Base-by-base conservation (phyloP, 805 yeast genomes). In the Cyberlindnera americana region DNA sequence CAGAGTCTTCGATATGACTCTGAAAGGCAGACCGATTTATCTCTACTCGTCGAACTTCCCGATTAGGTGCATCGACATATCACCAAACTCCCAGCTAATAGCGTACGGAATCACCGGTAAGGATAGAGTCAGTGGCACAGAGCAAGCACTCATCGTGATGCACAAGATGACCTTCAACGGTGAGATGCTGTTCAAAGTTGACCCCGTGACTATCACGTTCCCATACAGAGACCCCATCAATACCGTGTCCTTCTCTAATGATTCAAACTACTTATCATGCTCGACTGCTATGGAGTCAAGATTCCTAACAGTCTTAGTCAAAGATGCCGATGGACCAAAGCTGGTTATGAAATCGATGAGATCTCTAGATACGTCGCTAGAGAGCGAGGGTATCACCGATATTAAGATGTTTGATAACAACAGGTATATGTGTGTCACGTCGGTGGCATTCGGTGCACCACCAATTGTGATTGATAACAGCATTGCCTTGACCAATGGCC, bases 181-280 rank as follows among this genome's bases (percentile, higher is more conserved):
- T 3, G 51, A 43, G 6, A 39, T 41, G 24, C 41, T 61, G n/a
- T 46, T 43, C 29, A 51, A 65, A 18, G 77, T 73, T 4, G 77
- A 75, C 29, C 83, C 87, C 3, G 71, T 82, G 9, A 78, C 89
- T 2, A 78, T 89, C 23, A 82, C 95, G 0, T 70, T 86, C 36
- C 96, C 97, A 0, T 88, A 87, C 59, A 64, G 86, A 22, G 97
- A 91, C 59, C 95, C 95, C 1, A 77, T 90, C 28, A 82, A 82
- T 47, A 69, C 83, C 3, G 60, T 90, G 9, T 75, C 78, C 35
- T 86, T 90, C 58, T 85, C 95, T 5, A 67, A 77, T 2, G 81
- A 83, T 39, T 85, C 88, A 0, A 64, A 75, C 4, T 83, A 83
- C 50, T 52, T 90, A 24, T 68, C 89, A 4, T 87, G 95, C 50